Base-by-base conservation (phyloP, 2,329 filamentous ascomycete species). In the Arthrobotrys entomopaga region DNA sequence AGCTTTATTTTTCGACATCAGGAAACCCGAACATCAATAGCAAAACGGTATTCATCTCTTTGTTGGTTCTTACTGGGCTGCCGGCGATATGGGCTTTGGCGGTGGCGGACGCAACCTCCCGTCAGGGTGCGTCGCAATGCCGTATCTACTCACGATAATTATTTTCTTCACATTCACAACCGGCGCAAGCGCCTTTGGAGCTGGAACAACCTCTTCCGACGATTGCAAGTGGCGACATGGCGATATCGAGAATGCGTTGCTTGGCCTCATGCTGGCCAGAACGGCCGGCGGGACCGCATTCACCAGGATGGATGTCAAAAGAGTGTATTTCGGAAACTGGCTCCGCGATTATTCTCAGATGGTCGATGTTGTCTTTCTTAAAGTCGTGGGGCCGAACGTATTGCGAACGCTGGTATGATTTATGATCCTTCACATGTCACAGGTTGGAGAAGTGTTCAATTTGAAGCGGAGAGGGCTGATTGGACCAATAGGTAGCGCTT, bases 321-420 rank as follows among this genome's bases (percentile, higher is more conserved):
- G 70, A 49, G 70, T 74, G 19, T 74, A 78, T 52, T 78, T 78
- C 43, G 77, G 77, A 58, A 76, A 58, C 71, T 77, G 56, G 76
- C 87, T 97, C 40, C 88, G 88, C 66, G 93, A 97, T 82, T 97
- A 97, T 82, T 95, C 91, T 63, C 93, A 97, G 82, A 93, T 93
- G 76, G 91, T 97, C 79, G 93, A 97, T 81, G 91, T 97, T 56
- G 93, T 92, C 76, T 95, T 92, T 3, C 88, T 97, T 82, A 97
- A 97, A 84, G 87, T 90, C 79, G 93, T 97, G 76, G 93, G 91
- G 65, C 90, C 92, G 59, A 92, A 96, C 82, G 93, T 93, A 70
- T 96, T 97, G 80, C 89, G 93, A 26, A 91, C 97, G 58, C 84
- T 97, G 46, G 61, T 74, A 66, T 58, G 61, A 60, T 53, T 49